phyloP scores from a whole-genome alignment of 768 basidiomycete species.

The Cystobasidium tubakii region DNA sequence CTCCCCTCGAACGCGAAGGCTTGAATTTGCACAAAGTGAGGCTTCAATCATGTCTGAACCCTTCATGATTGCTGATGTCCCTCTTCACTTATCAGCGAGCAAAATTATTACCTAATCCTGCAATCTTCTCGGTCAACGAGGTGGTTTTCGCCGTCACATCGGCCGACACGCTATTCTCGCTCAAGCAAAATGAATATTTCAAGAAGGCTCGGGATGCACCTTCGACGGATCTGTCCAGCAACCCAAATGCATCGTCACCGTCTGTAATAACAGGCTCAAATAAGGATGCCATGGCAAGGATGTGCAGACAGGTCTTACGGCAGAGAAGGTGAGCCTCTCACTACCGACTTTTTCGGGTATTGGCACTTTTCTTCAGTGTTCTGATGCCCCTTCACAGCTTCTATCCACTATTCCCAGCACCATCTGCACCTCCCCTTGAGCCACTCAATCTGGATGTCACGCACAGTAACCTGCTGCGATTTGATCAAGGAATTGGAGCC shows the following conservation, averaged over 20 bases:
- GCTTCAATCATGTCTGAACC: neutral
- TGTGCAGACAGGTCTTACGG: slow-evolving; percentile 72
- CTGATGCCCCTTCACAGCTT: slow-evolving; percentile 56
- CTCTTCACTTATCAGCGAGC: slow-evolving; percentile 53
- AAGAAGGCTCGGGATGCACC: slow-evolving; percentile 36
- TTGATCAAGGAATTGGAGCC: slow-evolving; percentile 52
- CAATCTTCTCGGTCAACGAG: slow-evolving; percentile 75
- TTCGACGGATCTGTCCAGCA: neutral
- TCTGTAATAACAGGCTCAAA: slow-evolving; percentile 36
- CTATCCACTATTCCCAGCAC: slow-evolving; percentile 88
- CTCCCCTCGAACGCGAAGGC: slow-evolving; percentile 49
- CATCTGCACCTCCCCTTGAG: slow-evolving; percentile 60
- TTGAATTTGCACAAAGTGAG: slow-evolving; percentile 50
- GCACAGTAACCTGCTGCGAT: slow-evolving; percentile 58
- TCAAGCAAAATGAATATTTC: slow-evolving; percentile 74
- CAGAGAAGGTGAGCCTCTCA: slow-evolving; percentile 65
- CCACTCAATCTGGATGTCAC: slow-evolving; percentile 75
- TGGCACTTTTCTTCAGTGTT: neutral
- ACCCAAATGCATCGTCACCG: slow-evolving; percentile 53
- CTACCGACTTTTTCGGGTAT: neutral
- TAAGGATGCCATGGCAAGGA: slow-evolving; percentile 68
- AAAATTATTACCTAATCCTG: slow-evolving; percentile 90
- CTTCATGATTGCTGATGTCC: neutral
- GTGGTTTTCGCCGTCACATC: slow-evolving; percentile 72
- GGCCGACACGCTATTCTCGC: slow-evolving; percentile 80